phyloP scores from a whole-genome alignment of 2,329 filamentous ascomycete genomes.

The Fusarium sp. region DNA sequence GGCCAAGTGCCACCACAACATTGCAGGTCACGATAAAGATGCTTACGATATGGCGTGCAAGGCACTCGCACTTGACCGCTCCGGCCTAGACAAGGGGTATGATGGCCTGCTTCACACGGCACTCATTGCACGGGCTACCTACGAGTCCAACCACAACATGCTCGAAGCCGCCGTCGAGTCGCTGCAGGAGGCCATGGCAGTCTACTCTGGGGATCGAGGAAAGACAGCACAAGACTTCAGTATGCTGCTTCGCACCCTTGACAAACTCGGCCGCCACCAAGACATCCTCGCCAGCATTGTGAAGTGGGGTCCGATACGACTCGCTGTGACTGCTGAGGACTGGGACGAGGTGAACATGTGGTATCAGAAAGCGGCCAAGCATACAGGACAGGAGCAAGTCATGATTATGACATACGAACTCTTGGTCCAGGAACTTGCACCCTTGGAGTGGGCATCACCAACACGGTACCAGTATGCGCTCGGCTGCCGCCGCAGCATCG shows the following conservation, averaged over 20 bases:
- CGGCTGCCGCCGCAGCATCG: not conserved
- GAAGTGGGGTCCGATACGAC: not conserved
- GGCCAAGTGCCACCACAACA: not conserved
- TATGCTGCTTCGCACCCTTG: not conserved
- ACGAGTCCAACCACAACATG: not conserved
- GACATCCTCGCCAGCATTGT: not conserved
- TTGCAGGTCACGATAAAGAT: not conserved
- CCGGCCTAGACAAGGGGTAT: not conserved
- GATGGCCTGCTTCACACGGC: not conserved
- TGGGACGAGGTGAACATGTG: not conserved
- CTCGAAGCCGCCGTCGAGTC: not conserved
- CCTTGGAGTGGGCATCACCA: not conserved
- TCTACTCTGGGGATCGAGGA: not conserved
- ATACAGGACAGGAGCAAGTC: not conserved
- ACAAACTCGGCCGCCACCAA: not conserved
- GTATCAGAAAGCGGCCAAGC: not conserved
- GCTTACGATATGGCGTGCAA: not conserved
- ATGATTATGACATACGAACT: not conserved
- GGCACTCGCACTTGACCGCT: not conserved
- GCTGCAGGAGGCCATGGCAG: not conserved
- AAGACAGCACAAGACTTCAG: not conserved
- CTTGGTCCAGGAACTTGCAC: not conserved
- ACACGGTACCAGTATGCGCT: not conserved
- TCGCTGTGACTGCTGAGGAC: not conserved
- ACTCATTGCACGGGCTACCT: not conserved